A percentile compares a stretch with the other conserved stretches of the same genome.
Evolutionary conservation across 2,329 filamentous ascomycete genomes (phyloP).

Genomic region (Furcasterigmium furcatum): DNA sequence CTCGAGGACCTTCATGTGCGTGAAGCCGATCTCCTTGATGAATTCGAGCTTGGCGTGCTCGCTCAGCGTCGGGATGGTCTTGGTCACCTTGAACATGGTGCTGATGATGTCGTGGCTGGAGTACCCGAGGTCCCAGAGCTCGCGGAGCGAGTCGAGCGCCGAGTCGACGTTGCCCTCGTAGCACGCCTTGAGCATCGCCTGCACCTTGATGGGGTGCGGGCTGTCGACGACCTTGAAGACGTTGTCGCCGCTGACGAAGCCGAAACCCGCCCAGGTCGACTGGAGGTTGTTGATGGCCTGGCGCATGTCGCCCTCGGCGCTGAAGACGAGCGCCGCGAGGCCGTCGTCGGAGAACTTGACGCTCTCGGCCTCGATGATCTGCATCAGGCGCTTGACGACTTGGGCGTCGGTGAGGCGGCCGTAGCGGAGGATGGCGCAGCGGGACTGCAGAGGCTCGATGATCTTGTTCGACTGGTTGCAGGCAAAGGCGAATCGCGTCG

Average conservation of each 20-base stretch:
- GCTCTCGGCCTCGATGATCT: slow-evolving; percentile 89
- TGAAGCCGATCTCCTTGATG: slow-evolving; percentile 97
- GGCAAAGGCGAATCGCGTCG: slow-evolving; percentile 94
- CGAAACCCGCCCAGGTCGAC: slow-evolving; percentile 88
- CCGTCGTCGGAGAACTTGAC: slow-evolving; percentile 92
- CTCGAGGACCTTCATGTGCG: slow-evolving; percentile 98
- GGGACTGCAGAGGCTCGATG: slow-evolving; percentile 96
- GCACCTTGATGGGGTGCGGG: slow-evolving; percentile 96
- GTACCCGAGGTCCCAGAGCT: slow-evolving; percentile 93
- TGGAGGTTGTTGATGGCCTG: slow-evolving; percentile 99
- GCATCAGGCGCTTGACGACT: slow-evolving; percentile 83
- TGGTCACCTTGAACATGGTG: slow-evolving; percentile 98
- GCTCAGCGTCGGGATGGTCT: slow-evolving; percentile 86
- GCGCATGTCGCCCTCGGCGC: slow-evolving; percentile 96
- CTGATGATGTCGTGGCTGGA: slow-evolving; percentile 99
- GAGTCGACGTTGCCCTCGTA: slow-evolving; percentile 88
- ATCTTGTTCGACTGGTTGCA: slow-evolving; percentile 99
- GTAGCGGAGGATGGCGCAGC: slow-evolving; percentile 94
- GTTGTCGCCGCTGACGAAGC: slow-evolving; percentile 95
- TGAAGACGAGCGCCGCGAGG: slow-evolving; percentile 93
- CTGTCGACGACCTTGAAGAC: slow-evolving; percentile 97
- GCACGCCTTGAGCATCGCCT: slow-evolving; percentile 97
- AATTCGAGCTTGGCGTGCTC: slow-evolving; percentile 97
- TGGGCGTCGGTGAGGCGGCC: slow-evolving; percentile 89
- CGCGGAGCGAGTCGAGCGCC: slow-evolving; percentile 80